Conservation (phyloP, 139 green algal genomes). For the Mychonastes homosphaera region DNA sequence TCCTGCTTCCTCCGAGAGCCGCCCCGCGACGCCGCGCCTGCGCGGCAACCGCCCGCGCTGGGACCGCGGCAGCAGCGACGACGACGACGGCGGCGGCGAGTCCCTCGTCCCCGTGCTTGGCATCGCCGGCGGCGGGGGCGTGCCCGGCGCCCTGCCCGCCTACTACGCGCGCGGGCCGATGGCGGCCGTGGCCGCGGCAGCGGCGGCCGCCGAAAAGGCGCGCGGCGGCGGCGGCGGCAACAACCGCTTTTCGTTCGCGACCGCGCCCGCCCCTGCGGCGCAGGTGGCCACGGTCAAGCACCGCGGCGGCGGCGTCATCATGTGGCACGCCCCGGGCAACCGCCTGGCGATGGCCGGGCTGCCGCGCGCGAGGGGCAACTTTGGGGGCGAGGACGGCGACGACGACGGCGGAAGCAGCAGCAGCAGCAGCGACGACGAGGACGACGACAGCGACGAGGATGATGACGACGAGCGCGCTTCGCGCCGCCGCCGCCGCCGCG, state of each 20-base stretch:
- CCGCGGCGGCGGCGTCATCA: conserved; percentile 12
- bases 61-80: too few species aligned
- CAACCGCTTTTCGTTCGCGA: conserved; percentile 1
- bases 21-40: too few species aligned
- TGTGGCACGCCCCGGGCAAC: conserved; percentile 17
- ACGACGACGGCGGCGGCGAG: too few species aligned
- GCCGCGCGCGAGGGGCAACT: conserved; percentile 9
- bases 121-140: too few species aligned
- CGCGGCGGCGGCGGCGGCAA: conserved; percentile 1
- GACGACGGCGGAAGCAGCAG: conserved; percentile 19
- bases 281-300: conserved; percentile 4
- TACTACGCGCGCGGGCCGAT: too few species aligned
- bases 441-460: too few species aligned
- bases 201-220: neutral
- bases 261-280: neutral
- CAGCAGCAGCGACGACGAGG: neutral
- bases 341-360: conserved; percentile 12
- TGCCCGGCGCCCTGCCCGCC: too few species aligned
- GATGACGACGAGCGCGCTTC: too few species aligned
- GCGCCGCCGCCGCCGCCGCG: too few species aligned
- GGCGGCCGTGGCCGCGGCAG: neutral
- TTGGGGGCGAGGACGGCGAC: conserved; percentile 21
- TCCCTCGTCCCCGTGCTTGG: conserved; percentile 16
- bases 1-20: too few species aligned
- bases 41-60: too few species aligned